Conservation (phyloP, 345 rosid species). For the Rhizophora apiculata region DNA sequence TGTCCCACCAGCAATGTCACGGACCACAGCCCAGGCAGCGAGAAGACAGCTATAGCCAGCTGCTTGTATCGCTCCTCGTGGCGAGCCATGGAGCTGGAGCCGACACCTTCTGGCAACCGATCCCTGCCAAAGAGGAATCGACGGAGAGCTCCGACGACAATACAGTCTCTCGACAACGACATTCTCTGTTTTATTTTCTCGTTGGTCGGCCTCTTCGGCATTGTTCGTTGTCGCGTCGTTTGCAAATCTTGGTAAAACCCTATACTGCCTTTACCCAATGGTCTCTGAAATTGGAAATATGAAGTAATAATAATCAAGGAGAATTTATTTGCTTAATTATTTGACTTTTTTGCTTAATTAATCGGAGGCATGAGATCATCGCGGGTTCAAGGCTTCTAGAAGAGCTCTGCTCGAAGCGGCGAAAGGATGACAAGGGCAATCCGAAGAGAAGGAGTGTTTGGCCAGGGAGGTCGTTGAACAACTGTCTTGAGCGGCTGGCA, state of each 20-base stretch:
- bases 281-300: background rate
- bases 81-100: too few relatives aligned
- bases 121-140: constrained; percentile 47
- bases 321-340: background rate
- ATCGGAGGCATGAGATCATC: constrained; percentile 50
- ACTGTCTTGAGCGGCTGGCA: constrained; percentile 52
- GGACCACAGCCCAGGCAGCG: too few relatives aligned
- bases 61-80: too few relatives aligned
- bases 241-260: constrained; percentile 64
- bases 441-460: constrained; percentile 20
- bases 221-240: constrained; percentile 72
- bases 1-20: too few relatives aligned
- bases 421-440: constrained; percentile 12
- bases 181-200: constrained; percentile 68
- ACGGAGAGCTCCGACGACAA: constrained; percentile 29
- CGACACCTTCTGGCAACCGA: too few relatives aligned
- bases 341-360: background rate
- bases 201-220: constrained; percentile 62
- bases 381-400: constrained; percentile 53
- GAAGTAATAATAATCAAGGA: background rate
- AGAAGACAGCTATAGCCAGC: too few relatives aligned
- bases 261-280: background rate
- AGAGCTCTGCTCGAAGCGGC: constrained; percentile 45
- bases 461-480: constrained; percentile 35
- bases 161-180: constrained; percentile 50